Percentiles rank a stretch among this genome's conserved stretches.
phyloP scores from a whole-genome alignment of 2,329 filamentous ascomycete genomes.

The Alternaria triticina region DNA sequence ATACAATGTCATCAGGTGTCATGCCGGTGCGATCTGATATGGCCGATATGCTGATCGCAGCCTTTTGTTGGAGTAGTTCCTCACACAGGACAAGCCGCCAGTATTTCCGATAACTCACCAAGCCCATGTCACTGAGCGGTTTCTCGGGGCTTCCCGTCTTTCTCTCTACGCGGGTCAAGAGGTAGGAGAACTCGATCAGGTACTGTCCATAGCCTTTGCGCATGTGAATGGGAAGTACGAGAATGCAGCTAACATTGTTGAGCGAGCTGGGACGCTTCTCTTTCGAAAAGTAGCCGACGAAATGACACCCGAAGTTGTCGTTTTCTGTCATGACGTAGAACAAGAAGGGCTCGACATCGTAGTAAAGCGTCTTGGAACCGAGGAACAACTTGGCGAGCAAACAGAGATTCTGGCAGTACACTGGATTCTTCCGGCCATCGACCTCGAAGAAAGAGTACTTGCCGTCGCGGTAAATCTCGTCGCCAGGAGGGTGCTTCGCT shows the following conservation, averaged over 20 bases:
- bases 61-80: constrained; percentile 72
- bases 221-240: constrained; percentile 95
- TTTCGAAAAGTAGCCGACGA: constrained; percentile 99
- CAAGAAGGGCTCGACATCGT: constrained; percentile 94
- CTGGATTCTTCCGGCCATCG: constrained; percentile 92
- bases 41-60: constrained; percentile 62
- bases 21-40: constrained; percentile 92
- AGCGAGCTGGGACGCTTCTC: constrained; percentile 93
- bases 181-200: constrained; percentile 97
- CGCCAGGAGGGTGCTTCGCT: constrained; percentile 93
- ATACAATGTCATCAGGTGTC: constrained; percentile 95
- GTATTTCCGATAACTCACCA: constrained; percentile 97
- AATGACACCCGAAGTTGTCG: constrained; percentile 89
- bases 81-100: constrained; percentile 91
- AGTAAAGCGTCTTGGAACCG: constrained; percentile 98
- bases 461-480: constrained; percentile 94
- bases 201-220: constrained; percentile 96
- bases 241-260: constrained; percentile 97
- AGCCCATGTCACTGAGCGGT: constrained; percentile 94
- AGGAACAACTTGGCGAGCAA: constrained; percentile 94
- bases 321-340: constrained; percentile 98
- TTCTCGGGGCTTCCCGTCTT: constrained; percentile 98
- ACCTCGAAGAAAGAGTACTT: constrained; percentile 97
- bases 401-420: constrained; percentile 99
- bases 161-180: constrained; percentile 88